Evolutionary conservation across 495 filamentous ascomycete species (phyloP), one percentile per base, ranked within the genome.

Genomic region (Aspergillus hancockii): DNA sequence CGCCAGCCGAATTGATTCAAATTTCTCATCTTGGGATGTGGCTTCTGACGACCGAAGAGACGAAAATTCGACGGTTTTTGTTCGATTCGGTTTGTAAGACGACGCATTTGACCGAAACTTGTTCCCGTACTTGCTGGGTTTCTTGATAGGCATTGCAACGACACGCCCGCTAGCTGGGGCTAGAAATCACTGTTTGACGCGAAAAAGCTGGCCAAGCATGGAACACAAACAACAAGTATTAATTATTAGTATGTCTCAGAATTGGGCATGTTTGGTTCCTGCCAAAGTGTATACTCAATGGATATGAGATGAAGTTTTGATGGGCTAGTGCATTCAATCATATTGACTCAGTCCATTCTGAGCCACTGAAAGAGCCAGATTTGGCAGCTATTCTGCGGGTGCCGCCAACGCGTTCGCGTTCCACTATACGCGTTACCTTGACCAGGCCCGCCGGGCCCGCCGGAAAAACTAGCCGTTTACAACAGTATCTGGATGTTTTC

Each of bases 1-100:
- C 28, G 90, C 92, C 49, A 97, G 85, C 31, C 85, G 85, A 49
- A 87, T 86, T 23, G 91, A 85, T 77, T 98, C 92, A 71, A 90
- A 80, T 70, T 89, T 96, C 68, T 89, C 86, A 82, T 93, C 90
- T 66, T 89, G 86, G 6, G 88, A 92, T 6, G 91, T 98, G 25
- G 85, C 86, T 80, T 98, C 95, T 38, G 84, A 86, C 41, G 84
- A 83, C 23, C 88, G 85, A 50, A 92, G 78, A 38, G 89, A 83
- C 14, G 84, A 82, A 38, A 90, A 87, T 43, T 93, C 86, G 63
- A 97, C 88, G 3, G 91, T 96, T 61, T 85, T 90, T 58, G 84
- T 71, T 79, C 81, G 81, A 57, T 77, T 81, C 19, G 80, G 74
- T 31, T 80, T 79, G 57, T 81, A 82, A 8, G 79, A 81, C 41